Evolutionary conservation across 352 stramenopile species (phyloP), one percentile per base, ranked within the genome.

Genomic region (Globisporangium barbulae): DNA sequence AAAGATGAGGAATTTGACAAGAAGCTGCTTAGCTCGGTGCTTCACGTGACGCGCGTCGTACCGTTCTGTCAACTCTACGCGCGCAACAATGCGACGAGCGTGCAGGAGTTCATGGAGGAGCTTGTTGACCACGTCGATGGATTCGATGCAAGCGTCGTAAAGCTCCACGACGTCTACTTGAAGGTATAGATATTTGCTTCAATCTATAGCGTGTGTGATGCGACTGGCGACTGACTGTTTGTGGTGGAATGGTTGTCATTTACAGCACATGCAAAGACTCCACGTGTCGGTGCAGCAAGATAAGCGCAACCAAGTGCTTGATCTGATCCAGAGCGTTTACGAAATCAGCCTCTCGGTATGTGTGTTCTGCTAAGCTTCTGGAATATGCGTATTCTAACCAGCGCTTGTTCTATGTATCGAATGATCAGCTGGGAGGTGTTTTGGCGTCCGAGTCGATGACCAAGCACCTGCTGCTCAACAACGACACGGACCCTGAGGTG

Each of bases 41-140:
- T 91, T n/a, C 81, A 89, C 41, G 63, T 85, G 30, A 75, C 81
- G 53, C 64, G 80, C 19, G n/a, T 93, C 21, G 67, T 65, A 2
- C 78, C 81, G 8, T 89, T 90, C 61, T 90, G 83, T 63, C 78
- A 89, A 59, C 47, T 92, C 6, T 85, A 74, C 54, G 69, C 71
- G 19, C 69, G 65, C 25, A 78, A 69, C 50, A 87, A 83, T 41
- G 59, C 45, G 0, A 54, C 61, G 1, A 61, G 47, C 0, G 72
- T 85, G 39, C 50, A 50, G 19, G 59, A 64, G 15, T 53, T 87
- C 33, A 55, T 85, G n/a, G 47, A 68, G 49, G 57, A 48, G 1
- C 56, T 79, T 47, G 63, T 67, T 2, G 25, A 72, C 7, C 57
- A 70, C 31, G 50, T 64, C 0, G 35, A 61, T 7, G 30, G 50